A percentile compares a stretch with the other conserved stretches of the same genome.
Conservation (phyloP, 306 rosid species). For the Malus asiatica region DNA sequence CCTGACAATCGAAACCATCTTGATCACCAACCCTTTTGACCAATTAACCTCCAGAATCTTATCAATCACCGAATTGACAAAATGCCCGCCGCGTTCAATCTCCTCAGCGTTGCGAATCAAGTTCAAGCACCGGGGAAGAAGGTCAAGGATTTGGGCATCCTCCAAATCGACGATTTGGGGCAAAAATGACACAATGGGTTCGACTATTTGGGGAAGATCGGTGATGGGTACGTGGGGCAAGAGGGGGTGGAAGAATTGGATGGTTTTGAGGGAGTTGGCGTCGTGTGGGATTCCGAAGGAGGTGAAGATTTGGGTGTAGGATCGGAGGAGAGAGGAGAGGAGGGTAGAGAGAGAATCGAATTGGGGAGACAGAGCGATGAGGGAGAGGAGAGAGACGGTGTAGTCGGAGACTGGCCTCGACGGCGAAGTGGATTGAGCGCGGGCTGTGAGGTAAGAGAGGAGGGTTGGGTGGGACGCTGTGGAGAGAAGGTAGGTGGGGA, state of each 20-base stretch:
- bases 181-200: slow-evolving; percentile 14
- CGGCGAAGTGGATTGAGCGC: slow-evolving; percentile 20
- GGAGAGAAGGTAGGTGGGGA: slow-evolving; percentile 26
- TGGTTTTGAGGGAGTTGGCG: slow-evolving; percentile 27
- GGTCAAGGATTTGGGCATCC: slow-evolving; percentile 30
- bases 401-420: slow-evolving; percentile 30
- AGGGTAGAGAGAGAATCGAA: slow-evolving; percentile 25
- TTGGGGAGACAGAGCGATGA: slow-evolving; percentile 30
- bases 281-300: slow-evolving; percentile 25
- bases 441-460: slow-evolving; percentile 24
- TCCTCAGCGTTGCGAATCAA: slow-evolving; percentile 7
- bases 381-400: slow-evolving; percentile 27
- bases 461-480: slow-evolving; percentile 21
- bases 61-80: slow-evolving; percentile 4
- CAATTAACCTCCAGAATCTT: slow-evolving; percentile 19
- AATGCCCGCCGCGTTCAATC: background rate
- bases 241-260: slow-evolving; percentile 23
- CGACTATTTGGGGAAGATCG: slow-evolving; percentile 4
- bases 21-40: slow-evolving; percentile 30
- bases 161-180: slow-evolving; percentile 22
- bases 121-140: slow-evolving; percentile 23
- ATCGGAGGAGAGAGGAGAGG: slow-evolving; percentile 26
- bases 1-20: slow-evolving; percentile 29
- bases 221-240: slow-evolving; percentile 6
- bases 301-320: slow-evolving; percentile 25